phyloP scores from a whole-genome alignment of 441 rosid genomes.

The Pelargonium fulgidum region DNA sequence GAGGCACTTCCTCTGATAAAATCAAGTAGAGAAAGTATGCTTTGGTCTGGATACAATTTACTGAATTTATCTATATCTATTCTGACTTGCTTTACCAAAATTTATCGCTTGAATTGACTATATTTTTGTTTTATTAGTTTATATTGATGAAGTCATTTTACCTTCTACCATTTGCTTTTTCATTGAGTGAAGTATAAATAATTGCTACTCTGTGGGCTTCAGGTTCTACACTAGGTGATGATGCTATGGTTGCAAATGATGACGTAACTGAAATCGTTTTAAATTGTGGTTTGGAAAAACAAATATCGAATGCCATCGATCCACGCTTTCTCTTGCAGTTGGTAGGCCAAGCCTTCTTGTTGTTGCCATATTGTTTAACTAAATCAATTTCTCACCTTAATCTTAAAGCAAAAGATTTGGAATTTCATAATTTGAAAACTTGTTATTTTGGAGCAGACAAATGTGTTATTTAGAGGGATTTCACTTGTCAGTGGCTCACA shows the following conservation, averaged over 20 bases:
- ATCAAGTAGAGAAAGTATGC: conserved; percentile 58
- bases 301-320: conserved; percentile 69
- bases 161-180: conserved; percentile 9
- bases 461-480: conserved; percentile 64
- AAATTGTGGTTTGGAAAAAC: conserved; percentile 53
- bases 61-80: conserved; percentile 10
- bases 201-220: conserved; percentile 22
- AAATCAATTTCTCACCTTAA: neutral
- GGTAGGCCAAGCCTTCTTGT: conserved; percentile 40
- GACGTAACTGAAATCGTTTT: conserved; percentile 43
- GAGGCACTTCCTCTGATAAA: conserved; percentile 72
- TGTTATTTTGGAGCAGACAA: conserved; percentile 52
- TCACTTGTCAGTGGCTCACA: conserved; percentile 31
- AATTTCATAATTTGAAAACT: conserved; percentile 13
- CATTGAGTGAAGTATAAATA: conserved; percentile 21
- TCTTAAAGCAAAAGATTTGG: conserved; percentile 14
- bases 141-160: neutral
- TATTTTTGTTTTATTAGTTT: neutral
- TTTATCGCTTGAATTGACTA: neutral
- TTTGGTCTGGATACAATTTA: conserved; percentile 16
- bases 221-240: conserved; percentile 62
- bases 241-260: conserved; percentile 51
- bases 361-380: neutral
- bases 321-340: conserved; percentile 85
- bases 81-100: neutral